Base-by-base conservation (phyloP, 371 early-diverging fungal species). In the Zychaea mexicana region DNA sequence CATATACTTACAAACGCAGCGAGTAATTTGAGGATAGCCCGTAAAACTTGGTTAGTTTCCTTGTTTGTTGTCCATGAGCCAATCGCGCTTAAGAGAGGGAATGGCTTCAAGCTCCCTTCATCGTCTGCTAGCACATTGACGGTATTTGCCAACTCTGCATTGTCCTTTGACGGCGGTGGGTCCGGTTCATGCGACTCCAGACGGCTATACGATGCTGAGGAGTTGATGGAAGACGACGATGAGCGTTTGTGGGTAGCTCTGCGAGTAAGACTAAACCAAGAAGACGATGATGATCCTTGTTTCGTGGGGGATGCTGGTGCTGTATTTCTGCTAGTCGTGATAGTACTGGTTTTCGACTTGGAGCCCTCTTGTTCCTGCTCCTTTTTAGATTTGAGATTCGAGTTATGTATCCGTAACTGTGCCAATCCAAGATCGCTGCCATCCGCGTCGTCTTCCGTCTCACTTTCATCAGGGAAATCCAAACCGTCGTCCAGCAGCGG, bases 1-100 rank as follows among this genome's bases (percentile, higher is more conserved):
- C n/a, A n/a, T n/a, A 52, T 2, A 70, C 79, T 81, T 79, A 87
- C 88, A 72, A 90, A 92, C n/a, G 90, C 84, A 24, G 84, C 79
- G 2, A 85, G 72, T 39, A 92, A 32, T 33, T 89, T 81, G 32
- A 81, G 79, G 26, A 91, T 86, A 9, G 89, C 84, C 56, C 87
- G 81, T 28, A 92, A 69, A 2, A 89, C 89, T 67, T 87, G 80
- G 46, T 80, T 81, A 12, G 86, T 87, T 31, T 88, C 90, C 30
- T 85, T 84, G 3, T 85, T 77, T 24, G 79, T 78, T 12, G 82
- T 77, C 80, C 79, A 79, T 2, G 78, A 70, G 2, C 80, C 83
- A 21, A 82, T 64, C 1, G 78, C 71, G 33, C 78, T 74, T 33
- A 82, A 59, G 2, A 82, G 30, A 1, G 72, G 76, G 21, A 65